Evolutionary conservation across 345 rosid species (phyloP), one percentile per base, ranked within the genome.

Genomic region (Populus davidiana): DNA sequence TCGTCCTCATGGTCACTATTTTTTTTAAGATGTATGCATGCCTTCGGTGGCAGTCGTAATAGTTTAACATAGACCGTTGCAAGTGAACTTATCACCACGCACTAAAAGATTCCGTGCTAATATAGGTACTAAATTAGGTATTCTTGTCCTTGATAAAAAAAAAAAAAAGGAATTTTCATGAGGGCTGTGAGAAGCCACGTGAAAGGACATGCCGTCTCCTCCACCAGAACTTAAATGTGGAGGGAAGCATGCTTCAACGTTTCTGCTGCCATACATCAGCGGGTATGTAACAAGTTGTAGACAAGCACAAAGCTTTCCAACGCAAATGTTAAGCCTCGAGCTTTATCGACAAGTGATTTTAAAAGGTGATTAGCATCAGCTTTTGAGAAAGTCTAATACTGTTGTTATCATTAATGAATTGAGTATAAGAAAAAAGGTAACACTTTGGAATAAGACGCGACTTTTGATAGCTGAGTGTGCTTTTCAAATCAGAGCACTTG

Each of bases 381-480:
- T 27, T 27, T 27, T 27, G 27, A 27, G 1, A 27, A 41, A 11
- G 47, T 41, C 47, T 8, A 67, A 67, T 18, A 3, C 70, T 36
- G 6, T 1, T 16, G 16, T 38, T 67, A 16, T 43, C 33, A 50
- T 41, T n/a, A 68, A 39, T 38, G 20, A 27, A 63, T 44, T 31
- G 33, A 13, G 64, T 23, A 23, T 29, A 29, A 64, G 20, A 49
- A 17, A 74, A 47, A 62, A 31, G 64, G 1, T 43, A 9, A 43
- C 64, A 6, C 1, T 20, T 25, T 61, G 54, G 52, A 41, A 75
- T 4, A 38, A 50, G 71, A 52, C 35, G 47, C 13, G 20, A 39
- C 67, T 35, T 76, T 65, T 76, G 82, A 74, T 79, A 79, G 70
- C 27, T 72, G 83, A 59, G 73, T 71, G 70, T 81, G 77, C 77